Percentiles rank a stretch among this genome's conserved stretches.
Evolutionary conservation across 2,329 filamentous ascomycete species (phyloP).

Genomic region (Dothidotthia symphoricarpi): DNA sequence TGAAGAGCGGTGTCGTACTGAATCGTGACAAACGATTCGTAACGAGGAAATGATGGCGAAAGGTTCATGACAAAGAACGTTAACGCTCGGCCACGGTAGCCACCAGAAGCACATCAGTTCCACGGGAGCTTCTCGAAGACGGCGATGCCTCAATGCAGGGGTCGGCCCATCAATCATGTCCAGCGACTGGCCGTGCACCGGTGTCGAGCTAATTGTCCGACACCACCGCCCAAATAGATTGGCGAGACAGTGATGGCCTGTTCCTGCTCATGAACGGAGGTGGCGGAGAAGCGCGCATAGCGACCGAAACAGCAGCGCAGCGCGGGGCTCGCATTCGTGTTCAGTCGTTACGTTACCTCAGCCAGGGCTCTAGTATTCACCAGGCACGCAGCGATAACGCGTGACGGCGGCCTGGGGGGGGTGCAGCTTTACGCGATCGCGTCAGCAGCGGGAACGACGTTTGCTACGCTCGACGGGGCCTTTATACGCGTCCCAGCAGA

Average conservation of each 20-base stretch:
- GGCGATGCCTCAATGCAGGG: conserved; percentile 14
- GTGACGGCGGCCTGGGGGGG: too few relatives aligned
- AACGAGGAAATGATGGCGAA: not conserved
- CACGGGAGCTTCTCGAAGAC: conserved; percentile 36
- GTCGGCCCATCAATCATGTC: not conserved
- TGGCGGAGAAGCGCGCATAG: conserved; percentile 24
- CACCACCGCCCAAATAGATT: too few relatives aligned
- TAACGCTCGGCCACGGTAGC: conserved; percentile 10
- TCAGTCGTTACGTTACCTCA: conserved; percentile 18
- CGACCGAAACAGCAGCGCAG: conserved; percentile 3
- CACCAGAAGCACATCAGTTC: conserved; percentile 33
- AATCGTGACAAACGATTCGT: not conserved
- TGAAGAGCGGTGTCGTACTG: conserved; percentile 10
- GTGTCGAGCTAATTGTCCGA: not conserved
- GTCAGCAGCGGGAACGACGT: conserved; percentile 18
- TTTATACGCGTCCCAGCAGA: conserved; percentile 4
- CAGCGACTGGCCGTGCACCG: too few relatives aligned
- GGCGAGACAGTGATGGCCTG: conserved; percentile 1
- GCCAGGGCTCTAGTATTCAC: not conserved
- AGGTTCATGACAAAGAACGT: not conserved
- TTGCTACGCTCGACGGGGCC: conserved; percentile 22
- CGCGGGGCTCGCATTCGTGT: conserved; percentile 17
- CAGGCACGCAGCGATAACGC: not conserved
- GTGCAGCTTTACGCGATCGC: not conserved
- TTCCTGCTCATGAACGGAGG: conserved; percentile 6